These are phyloP conservation scores for Lumnitzera racemosa DNA, from an alignment of 345 rosid genomes.

Conservation along the genomic window DNA sequence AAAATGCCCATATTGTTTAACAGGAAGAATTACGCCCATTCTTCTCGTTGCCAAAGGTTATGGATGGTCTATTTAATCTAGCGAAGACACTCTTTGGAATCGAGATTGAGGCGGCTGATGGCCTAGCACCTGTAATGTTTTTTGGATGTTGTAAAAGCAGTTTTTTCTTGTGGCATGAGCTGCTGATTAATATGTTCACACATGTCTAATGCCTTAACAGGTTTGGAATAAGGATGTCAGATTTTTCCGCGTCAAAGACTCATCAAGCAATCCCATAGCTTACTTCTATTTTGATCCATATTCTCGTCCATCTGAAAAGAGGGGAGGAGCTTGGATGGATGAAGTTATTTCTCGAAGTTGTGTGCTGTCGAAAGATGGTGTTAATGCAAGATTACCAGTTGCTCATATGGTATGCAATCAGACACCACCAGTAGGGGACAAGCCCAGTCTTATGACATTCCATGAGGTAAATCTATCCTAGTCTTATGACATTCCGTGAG, in stretches of 20 bases:
- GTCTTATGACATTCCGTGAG: conserved; percentile 95
- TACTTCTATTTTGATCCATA: conserved; percentile 96
- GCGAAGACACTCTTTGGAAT: conserved; percentile 68
- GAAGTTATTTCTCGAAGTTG: conserved; percentile 80
- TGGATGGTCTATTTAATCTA: conserved; percentile 75
- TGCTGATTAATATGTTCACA: conserved; percentile 5
- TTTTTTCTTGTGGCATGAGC: conserved; percentile 2
- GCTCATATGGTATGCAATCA: conserved; percentile 98
- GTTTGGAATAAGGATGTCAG: conserved; percentile 85
- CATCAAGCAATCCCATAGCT: conserved; percentile 68
- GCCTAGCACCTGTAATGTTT: conserved; percentile 69
- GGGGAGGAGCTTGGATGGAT: conserved; percentile 90
- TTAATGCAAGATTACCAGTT: conserved; percentile 50
- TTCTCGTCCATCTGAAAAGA: conserved; percentile 90
- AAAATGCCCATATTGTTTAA: background rate
- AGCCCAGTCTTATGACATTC: conserved; percentile 95
- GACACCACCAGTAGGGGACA: conserved; percentile 85
- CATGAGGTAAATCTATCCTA: conserved; percentile 73
- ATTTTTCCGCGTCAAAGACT: conserved; percentile 77
- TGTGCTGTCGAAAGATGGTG: conserved; percentile 49
- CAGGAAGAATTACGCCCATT: conserved; percentile 89
- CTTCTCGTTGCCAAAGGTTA: conserved; percentile 86
- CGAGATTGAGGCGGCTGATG: conserved; percentile 78
- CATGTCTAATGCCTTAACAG: conserved; percentile 28
- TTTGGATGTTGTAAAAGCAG: background rate